Evolutionary conservation across 2,329 filamentous ascomycete species (phyloP), one percentile per base, ranked within the genome.

Genomic region (Diaporthe vexans): DNA sequence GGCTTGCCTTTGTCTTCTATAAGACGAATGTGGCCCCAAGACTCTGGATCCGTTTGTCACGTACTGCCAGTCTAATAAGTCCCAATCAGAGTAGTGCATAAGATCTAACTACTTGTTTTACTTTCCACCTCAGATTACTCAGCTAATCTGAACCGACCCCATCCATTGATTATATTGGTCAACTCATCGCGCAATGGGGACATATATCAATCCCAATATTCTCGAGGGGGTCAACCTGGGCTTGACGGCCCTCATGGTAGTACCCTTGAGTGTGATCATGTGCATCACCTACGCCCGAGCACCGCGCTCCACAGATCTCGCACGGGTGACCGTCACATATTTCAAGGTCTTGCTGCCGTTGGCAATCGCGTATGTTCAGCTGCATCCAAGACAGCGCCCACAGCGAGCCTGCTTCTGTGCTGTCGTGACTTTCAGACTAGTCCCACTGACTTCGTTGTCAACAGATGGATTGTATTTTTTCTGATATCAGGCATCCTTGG

Each of bases 311-410:
- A 37, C 52, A 15, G 63, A 68, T 15, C 63, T 33, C 1, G 63
- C 63, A 40, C 29, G 63, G 24, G 63, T 37, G 4, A 4, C 46
- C 2, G 51, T n/a, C 9, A 13, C 63, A 40, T 68, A 68, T 54
- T 68, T 68, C 33, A 68, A 40, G 33, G 33, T 6, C n/a, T 29
- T 68, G 63, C 63, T 68, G 33, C 63, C 63, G 3, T 11, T 68
- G 1, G 29, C 63, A 54, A 26, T 54, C 19, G 15, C 51, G 63
- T 68, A 29, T 26, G 63, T 54, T 10, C 13, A 26, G 15, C 3
- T 52, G 13, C 29, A 67, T 48, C 15, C 13, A 33, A 37, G 17
- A 24, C 17, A 43, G 7, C 15, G 6, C 8, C 19, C 17, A 17
- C 19, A 35, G 17, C 8, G 21, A 9, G 2, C 33, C 21, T 40